phyloP scores from a whole-genome alignment of 2,329 filamentous ascomycete genomes.

The Fusarium sterilihyphosum region DNA sequence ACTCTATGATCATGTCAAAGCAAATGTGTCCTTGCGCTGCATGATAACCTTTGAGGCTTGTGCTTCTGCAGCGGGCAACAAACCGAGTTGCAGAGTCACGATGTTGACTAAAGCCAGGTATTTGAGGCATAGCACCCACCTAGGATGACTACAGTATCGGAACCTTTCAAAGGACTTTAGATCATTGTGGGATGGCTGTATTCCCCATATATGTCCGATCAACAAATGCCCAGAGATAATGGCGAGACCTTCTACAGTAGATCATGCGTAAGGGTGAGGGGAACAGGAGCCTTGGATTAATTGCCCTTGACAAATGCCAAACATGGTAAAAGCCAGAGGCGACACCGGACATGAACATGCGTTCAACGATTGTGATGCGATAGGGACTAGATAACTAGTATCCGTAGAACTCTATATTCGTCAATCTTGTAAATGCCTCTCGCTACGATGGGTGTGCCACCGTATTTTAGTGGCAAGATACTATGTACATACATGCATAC shows the following conservation, averaged over 20 bases:
- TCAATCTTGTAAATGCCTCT: conserved; percentile 17
- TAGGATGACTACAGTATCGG: conserved; percentile 1
- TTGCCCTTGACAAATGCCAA: conserved; percentile 3
- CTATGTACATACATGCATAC: not conserved
- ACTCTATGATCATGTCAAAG: not conserved
- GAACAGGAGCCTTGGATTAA: conserved; percentile 10
- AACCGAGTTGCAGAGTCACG: not conserved
- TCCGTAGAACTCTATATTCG: not conserved
- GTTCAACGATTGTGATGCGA: not conserved
- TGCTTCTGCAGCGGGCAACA: not conserved
- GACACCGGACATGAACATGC: not conserved
- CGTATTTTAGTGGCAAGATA: conserved; percentile 7
- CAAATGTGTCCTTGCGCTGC: not conserved
- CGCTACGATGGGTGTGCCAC: not conserved
- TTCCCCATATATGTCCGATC: conserved; percentile 29
- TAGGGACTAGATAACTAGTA: not conserved
- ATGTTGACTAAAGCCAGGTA: not conserved
- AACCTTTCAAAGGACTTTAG: conserved; percentile 25
- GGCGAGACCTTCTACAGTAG: conserved; percentile 35
- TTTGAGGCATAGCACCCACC: not conserved
- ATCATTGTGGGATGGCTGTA: conserved; percentile 31
- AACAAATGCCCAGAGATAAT: conserved; percentile 35
- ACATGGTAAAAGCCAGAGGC: conserved; percentile 2
- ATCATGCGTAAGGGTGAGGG: conserved; percentile 16
- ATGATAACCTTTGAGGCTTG: conserved; percentile 6